Evolutionary conservation across 75 land plant species (phyloP), one percentile per base, ranked within the genome.

Genomic region (Cryptomeria japonica): DNA sequence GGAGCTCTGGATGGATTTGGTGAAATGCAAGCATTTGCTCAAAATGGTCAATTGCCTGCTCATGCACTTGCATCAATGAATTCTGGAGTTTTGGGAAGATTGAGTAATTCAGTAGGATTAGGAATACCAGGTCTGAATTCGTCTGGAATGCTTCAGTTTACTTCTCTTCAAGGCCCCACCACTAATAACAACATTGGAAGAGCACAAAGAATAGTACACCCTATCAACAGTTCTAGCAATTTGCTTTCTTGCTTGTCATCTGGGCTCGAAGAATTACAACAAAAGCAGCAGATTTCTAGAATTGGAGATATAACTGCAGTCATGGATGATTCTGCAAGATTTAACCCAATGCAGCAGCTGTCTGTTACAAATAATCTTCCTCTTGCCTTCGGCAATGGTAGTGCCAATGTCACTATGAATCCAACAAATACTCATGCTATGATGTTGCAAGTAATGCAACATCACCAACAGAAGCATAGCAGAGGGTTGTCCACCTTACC

Each of bases 51-150:
- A 82, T 85, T 92, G 28, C 91, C 89, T 14, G 87, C 89, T 42
- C 86, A 87, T 16, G 82, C 91, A 22, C 84, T 93, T 46, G 88
- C 92, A 85, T 88, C 93, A 22, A 87, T 95, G 86, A 93, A 89
- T 41, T 84, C 89, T 44, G 87, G 87, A 64, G 89, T 90, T 75
- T 79, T 91, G 42, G 93, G 91, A 15, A 92, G 95, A 86, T 84
- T 91, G 88, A 91, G 86, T 68, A 22, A 89, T 22, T 84, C 94
- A 28, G 90, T 91, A 61, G 89, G 91, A 61, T 44, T 94, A 84
- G 89, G 90, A 13, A 44, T 92, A 64, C 86, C 79, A 25, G 86
- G 93, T 58, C 89, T 91, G 34, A 86, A 89, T 84, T 91, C 95
- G 46, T 84, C 93, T 34, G 89, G 92, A 80, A 61, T 93, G 89